Evolutionary conservation across 2,329 filamentous ascomycete genomes (phyloP).

Genomic region (Neonectria ditissima): DNA sequence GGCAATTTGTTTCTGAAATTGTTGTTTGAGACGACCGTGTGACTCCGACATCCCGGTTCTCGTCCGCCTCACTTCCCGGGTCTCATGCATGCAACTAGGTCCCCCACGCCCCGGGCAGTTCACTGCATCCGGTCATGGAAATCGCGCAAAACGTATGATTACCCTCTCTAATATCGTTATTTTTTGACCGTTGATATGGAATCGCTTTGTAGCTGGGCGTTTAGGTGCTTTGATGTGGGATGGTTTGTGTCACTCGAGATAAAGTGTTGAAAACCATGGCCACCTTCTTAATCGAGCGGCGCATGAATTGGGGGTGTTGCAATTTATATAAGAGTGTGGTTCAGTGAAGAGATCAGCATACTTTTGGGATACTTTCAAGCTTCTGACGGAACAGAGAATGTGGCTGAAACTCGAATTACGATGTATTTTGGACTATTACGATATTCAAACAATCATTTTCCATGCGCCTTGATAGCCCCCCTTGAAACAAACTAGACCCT

Average conservation of each 20-base stretch:
- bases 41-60: constrained; percentile 2
- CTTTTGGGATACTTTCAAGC: neutral
- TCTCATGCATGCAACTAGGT: constrained; percentile 6
- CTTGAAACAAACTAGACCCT: neutral
- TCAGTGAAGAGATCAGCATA: neutral
- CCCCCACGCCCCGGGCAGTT: constrained; percentile 9
- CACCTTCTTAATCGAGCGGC: neutral
- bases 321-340: neutral
- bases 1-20: constrained; percentile 7
- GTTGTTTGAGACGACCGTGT: neutral
- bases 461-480: neutral
- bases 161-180: constrained; percentile 2
- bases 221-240: neutral
- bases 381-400: neutral
- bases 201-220: constrained; percentile 3
- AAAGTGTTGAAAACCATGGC: neutral
- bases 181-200: neutral
- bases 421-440: neutral
- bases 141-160: constrained; percentile 18
- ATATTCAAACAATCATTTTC: neutral
- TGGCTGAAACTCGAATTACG: neutral
- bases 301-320: no score
- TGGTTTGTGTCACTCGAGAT: neutral
- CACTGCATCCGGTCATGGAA: neutral
- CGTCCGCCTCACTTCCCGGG: constrained; percentile 13